Conservation (phyloP, 2,329 filamentous ascomycete species). For the Pezicula carpinea region DNA sequence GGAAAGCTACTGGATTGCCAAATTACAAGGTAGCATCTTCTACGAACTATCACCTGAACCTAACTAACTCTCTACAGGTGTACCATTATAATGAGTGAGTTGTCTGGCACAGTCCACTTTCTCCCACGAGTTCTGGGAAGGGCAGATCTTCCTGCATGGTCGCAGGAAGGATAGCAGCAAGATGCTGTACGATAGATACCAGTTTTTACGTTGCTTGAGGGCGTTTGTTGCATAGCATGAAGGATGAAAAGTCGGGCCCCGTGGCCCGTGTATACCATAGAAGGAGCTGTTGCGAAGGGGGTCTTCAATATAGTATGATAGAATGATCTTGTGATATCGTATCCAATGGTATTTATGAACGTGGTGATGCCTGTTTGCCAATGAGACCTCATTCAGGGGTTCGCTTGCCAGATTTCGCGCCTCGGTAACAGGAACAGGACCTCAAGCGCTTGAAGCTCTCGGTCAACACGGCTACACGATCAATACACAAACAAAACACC, state of each 20-base stretch:
- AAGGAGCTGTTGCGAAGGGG: constrained; percentile 7
- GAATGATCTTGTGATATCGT: neutral
- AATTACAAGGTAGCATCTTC: constrained; percentile 82
- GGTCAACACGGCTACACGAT: too few species aligned
- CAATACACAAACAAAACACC: neutral
- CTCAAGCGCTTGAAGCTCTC: neutral
- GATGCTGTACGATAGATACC: neutral
- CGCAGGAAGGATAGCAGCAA: constrained; percentile 3
- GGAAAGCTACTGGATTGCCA: constrained; percentile 80
- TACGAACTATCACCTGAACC: neutral
- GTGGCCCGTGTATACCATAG: constrained; percentile 20
- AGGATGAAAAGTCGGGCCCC: constrained; percentile 7
- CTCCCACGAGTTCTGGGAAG: constrained; percentile 9
- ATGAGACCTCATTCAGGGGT: too few species aligned
- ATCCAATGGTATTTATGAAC: too few species aligned
- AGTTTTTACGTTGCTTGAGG: constrained; percentile 11
- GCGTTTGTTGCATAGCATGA: constrained; percentile 20
- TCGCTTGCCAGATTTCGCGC: neutral
- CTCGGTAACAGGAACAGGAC: neutral
- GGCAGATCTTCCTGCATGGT: neutral
- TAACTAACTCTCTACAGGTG: constrained; percentile 47
- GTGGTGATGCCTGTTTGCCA: too few species aligned
- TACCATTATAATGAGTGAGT: constrained; percentile 84
- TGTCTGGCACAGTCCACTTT: constrained; percentile 20
- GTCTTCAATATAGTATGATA: constrained; percentile 2